A percentile compares a stretch with the other conserved stretches of the same genome.
Evolutionary conservation across 2,329 filamentous ascomycete genomes (phyloP).

Genomic region (Sarocladiaceae sp.): DNA sequence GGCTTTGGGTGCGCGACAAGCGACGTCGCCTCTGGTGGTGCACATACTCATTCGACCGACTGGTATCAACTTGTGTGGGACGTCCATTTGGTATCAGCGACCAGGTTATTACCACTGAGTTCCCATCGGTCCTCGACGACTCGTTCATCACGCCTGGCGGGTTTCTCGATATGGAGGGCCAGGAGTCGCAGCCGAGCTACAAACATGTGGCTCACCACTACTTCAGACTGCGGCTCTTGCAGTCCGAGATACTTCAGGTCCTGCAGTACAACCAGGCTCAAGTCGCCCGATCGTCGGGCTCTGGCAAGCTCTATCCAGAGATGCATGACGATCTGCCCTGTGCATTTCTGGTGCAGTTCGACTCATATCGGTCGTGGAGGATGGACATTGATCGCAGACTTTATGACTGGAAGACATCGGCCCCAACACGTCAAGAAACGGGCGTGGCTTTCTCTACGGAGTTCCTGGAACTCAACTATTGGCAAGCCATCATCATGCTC

Average conservation of each 20-base stretch:
- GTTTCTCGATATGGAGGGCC: conserved; percentile 57
- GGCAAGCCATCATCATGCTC: conserved; percentile 94
- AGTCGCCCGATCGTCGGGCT: conserved; percentile 62
- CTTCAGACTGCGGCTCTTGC: conserved; percentile 79
- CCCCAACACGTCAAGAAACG: conserved; percentile 72
- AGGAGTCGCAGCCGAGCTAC: conserved; percentile 68
- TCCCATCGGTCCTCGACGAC: conserved; percentile 85
- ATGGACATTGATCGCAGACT: conserved; percentile 80
- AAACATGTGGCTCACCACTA: conserved; percentile 92
- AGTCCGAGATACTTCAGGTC: conserved; percentile 93
- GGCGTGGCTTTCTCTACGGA: conserved; percentile 87
- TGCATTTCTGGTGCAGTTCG: conserved; percentile 78
- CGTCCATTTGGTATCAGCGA: conserved; percentile 94
- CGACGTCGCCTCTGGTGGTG: conserved; percentile 93
- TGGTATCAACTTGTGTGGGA: conserved; percentile 91
- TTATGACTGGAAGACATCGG: conserved; percentile 79
- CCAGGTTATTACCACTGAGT: conserved; percentile 92
- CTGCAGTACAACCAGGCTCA: conserved; percentile 89
- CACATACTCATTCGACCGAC: conserved; percentile 89
- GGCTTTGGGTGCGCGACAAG: conserved; percentile 83
- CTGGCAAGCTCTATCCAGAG: conserved; percentile 62
- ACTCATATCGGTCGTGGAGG: conserved; percentile 84
- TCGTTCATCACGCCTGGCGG: conserved; percentile 79
- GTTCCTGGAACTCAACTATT: conserved; percentile 93
- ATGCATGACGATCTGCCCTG: conserved; percentile 78